Evolutionary conservation across 2,329 filamentous ascomycete species (phyloP).

Genomic region (Chaetomium sp.): DNA sequence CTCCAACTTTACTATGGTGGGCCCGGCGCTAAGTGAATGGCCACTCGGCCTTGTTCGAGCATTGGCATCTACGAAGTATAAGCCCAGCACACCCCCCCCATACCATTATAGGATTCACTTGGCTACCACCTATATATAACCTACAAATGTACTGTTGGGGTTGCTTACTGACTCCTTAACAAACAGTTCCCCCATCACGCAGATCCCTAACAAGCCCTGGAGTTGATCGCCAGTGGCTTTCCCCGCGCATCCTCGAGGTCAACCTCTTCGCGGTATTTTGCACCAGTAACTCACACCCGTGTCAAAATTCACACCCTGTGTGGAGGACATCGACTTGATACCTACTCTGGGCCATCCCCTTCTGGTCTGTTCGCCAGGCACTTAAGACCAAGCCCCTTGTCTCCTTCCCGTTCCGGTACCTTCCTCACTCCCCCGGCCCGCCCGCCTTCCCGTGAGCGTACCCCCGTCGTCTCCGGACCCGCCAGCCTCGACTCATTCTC

Average conservation of each 20-base stretch:
- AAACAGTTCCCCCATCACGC: background rate
- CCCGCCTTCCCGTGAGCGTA: background rate
- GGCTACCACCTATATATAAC: background rate
- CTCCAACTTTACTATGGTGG: slow-evolving; percentile 12
- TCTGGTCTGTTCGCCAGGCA: background rate
- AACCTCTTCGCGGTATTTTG: background rate
- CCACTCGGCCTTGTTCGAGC: background rate
- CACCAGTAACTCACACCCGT: background rate
- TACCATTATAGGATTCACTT: background rate
- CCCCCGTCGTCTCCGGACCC: background rate
- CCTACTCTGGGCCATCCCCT: background rate
- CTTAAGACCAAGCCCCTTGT: background rate
- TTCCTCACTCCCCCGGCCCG: background rate
- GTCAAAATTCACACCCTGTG: background rate
- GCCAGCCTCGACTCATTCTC: background rate
- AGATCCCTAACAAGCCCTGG: background rate
- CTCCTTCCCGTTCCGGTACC: slow-evolving; percentile 3
- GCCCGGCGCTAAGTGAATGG: slow-evolving; percentile 8
- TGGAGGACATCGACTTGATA: background rate
- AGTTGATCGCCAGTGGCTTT: background rate
- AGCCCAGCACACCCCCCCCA: background rate
- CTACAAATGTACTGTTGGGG: background rate
- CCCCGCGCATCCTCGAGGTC: background rate
- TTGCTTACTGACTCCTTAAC: background rate
- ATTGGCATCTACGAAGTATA: slow-evolving; percentile 6